Conservation (phyloP, 164 flowering plant genomes). For the Dillenia turbinata region DNA sequence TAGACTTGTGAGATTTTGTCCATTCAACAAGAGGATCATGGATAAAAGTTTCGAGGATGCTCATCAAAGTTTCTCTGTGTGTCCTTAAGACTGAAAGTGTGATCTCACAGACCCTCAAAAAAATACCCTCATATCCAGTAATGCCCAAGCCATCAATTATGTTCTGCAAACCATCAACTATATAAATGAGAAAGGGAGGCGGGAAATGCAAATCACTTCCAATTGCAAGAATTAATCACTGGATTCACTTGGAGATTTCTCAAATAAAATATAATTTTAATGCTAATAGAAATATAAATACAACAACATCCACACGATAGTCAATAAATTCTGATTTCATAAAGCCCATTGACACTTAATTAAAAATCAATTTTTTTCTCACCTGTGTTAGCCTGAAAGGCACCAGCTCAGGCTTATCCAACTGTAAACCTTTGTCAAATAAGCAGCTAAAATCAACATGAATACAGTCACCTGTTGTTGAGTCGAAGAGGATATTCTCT, state of each 20-base stretch:
- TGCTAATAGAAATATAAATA: too few species aligned
- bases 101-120: conserved; percentile 86
- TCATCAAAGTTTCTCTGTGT: conserved; percentile 89
- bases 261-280: too few species aligned
- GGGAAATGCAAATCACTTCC: too few species aligned
- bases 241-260: too few species aligned
- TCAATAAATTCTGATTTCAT: too few species aligned
- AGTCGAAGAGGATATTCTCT: conserved; percentile 97
- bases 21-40: conserved; percentile 99
- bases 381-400: conserved; percentile 99
- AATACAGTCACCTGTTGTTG: conserved; percentile 97
- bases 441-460: conserved; percentile 99
- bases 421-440: conserved; percentile 93
- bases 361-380: conserved; percentile 8
- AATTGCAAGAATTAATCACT: too few species aligned
- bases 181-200: too few species aligned
- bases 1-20: conserved; percentile 97
- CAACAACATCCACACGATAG: too few species aligned
- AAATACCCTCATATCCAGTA: conserved; percentile 92
- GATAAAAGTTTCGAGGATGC: conserved; percentile 94
- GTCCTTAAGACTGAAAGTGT: conserved; percentile 84
- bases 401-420: conserved; percentile 99
- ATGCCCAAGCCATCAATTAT: conserved; percentile 98
- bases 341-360: too few species aligned
- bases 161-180: conserved; percentile 47